A percentile compares a stretch with the other conserved stretches of the same genome.
Conservation (phyloP, 2,329 filamentous ascomycete species). For the Talaromyces verruculosus region DNA sequence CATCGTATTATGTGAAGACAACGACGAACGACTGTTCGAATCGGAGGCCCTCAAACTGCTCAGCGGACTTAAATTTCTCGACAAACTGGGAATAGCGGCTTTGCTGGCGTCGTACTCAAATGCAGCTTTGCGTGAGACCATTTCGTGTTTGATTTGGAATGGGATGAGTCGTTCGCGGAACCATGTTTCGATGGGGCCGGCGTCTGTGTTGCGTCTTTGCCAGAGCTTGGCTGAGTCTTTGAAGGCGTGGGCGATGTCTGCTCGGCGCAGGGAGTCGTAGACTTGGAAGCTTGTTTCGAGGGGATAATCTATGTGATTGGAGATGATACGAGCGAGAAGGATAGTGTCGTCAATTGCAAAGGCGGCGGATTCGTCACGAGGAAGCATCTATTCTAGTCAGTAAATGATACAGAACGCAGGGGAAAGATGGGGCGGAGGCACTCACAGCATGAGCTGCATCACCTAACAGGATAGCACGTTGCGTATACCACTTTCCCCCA, state of each 20-base stretch:
- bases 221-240: conserved; percentile 42
- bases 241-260: conserved; percentile 42
- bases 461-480: conserved; percentile 45
- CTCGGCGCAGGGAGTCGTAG: conserved; percentile 41
- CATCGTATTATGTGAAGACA: not conserved
- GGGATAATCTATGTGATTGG: conserved; percentile 35
- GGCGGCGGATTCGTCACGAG: conserved; percentile 47
- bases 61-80: not conserved
- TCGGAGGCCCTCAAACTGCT: conserved; percentile 1
- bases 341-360: conserved; percentile 49
- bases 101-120: conserved; percentile 42
- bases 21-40: conserved; percentile 8
- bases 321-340: conserved; percentile 42
- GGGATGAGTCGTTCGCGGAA: conserved; percentile 44
- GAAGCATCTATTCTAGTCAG: conserved; percentile 43
- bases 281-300: conserved; percentile 36
- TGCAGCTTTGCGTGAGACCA: conserved; percentile 30
- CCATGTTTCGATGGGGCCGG: conserved; percentile 37
- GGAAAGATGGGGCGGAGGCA: not conserved
- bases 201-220: conserved; percentile 40
- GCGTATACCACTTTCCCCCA: conserved; percentile 41
- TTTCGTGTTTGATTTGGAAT: conserved; percentile 33
- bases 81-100: conserved; percentile 32
- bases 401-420: not conserved
- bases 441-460: conserved; percentile 51